phyloP scores from a whole-genome alignment of 225 moss, liverwort and hornwort species.

The Straminergon stramineum region DNA sequence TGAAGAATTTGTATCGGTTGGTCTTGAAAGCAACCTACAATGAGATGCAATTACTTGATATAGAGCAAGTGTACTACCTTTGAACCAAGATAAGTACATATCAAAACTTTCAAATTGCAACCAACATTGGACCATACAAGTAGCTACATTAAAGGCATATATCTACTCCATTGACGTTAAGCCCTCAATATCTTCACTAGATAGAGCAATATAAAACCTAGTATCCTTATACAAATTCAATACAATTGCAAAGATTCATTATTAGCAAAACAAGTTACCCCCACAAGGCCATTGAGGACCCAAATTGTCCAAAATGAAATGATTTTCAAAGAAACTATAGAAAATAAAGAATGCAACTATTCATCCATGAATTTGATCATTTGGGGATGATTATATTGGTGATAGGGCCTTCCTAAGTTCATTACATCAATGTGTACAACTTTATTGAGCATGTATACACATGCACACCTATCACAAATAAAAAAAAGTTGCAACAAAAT shows the following conservation, averaged over 20 bases:
- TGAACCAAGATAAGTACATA: no score
- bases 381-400: accelerated
- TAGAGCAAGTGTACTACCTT: no score
- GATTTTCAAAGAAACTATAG: background rate
- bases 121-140: background rate
- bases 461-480: no score
- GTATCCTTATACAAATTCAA: background rate
- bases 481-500: background rate
- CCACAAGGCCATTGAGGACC: background rate
- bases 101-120: background rate
- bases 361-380: background rate
- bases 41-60: background rate
- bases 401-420: background rate
- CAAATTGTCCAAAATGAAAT: background rate
- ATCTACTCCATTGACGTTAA: background rate
- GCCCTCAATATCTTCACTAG: accelerated
- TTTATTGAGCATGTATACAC: background rate
- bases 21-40: background rate
- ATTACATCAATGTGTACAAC: background rate
- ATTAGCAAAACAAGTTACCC: background rate
- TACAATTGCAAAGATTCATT: background rate
- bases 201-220: background rate
- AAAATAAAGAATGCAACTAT: background rate
- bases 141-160: accelerated
- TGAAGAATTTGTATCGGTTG: background rate